Percentiles rank a stretch among this genome's conserved stretches.
phyloP scores from a whole-genome alignment of 2,329 filamentous ascomycete species.

The Sphaceloma murrayae region DNA sequence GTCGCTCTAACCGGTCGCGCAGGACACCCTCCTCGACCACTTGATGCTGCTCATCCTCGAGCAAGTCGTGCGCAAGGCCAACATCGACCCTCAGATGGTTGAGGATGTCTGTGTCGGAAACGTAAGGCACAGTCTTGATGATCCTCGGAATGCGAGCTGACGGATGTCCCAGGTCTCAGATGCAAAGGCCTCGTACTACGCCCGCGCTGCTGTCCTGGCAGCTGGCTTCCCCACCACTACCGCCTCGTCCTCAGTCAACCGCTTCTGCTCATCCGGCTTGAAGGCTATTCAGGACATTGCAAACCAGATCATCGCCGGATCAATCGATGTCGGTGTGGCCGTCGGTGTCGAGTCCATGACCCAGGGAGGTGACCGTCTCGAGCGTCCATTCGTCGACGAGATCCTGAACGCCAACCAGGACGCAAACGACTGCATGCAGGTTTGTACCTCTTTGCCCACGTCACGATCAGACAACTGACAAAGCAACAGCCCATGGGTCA shows the following conservation, averaged over 20 bases:
- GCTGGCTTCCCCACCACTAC: constrained; percentile 91
- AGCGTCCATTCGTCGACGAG: constrained; percentile 65
- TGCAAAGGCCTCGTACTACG: constrained; percentile 77
- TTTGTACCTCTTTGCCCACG: too few species aligned
- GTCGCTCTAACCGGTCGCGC: too few species aligned
- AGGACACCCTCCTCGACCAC: constrained; percentile 80
- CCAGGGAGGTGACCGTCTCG: constrained; percentile 57
- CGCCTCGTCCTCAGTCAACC: constrained; percentile 72
- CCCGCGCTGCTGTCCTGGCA: constrained; percentile 77
- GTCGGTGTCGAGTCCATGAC: constrained; percentile 87
- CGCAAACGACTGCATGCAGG: constrained; percentile 72
- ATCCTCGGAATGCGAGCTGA: constrained; percentile 18
- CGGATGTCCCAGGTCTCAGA: constrained; percentile 57
- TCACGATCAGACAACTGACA: too few species aligned
- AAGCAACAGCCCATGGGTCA: constrained; percentile 98
- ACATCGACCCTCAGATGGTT: constrained; percentile 28
- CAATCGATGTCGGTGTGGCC: constrained; percentile 80
- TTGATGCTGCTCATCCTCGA: constrained; percentile 75
- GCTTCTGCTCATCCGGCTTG: constrained; percentile 94
- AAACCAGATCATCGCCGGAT: constrained; percentile 67
- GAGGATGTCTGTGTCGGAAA: constrained; percentile 84
- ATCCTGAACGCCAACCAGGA: constrained; percentile 65
- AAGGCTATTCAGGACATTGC: constrained; percentile 94
- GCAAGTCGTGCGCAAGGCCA: constrained; percentile 34
- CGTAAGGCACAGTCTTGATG: constrained; percentile 42